These are phyloP conservation scores for Hypoxylon sp. DNA, from an alignment of 2,329 filamentous ascomycete genomes.

Conservation along the genomic window DNA sequence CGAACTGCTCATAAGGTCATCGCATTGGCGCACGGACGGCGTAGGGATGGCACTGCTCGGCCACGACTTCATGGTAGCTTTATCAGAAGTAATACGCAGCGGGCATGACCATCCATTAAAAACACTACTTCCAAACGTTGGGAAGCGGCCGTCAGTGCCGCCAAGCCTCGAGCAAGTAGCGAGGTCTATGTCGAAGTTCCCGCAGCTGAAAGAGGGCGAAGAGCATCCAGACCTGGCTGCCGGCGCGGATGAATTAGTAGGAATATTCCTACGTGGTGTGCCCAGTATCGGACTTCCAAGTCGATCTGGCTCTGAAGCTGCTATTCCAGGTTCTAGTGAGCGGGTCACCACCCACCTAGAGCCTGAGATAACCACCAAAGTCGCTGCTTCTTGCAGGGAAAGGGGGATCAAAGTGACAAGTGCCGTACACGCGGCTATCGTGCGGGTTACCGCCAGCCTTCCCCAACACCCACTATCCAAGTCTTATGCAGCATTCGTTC, in stretches of 20 bases:
- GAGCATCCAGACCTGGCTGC: conserved; percentile 21
- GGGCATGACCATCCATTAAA: background rate
- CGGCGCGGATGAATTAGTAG: conserved; percentile 41
- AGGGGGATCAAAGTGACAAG: conserved; percentile 40
- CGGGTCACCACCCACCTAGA: conserved; percentile 24
- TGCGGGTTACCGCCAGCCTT: conserved; percentile 40
- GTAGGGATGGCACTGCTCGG: conserved; percentile 39
- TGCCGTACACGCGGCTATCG: conserved; percentile 46
- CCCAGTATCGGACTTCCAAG: conserved; percentile 48
- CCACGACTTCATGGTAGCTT: conserved; percentile 33
- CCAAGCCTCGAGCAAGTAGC: conserved; percentile 8
- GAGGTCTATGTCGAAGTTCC: background rate
- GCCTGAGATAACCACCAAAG: conserved; percentile 17
- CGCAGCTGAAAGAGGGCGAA: background rate
- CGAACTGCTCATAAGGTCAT: conserved; percentile 39
- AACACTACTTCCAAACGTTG: background rate
- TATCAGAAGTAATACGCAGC: background rate
- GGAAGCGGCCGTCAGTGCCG: background rate
- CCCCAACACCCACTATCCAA: conserved; percentile 43
- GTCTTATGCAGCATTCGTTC: conserved; percentile 44
- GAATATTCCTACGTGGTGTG: conserved; percentile 33
- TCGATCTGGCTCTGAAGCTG: conserved; percentile 17
- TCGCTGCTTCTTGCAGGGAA: conserved; percentile 29
- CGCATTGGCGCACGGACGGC: conserved; percentile 46
- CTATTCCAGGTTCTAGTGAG: background rate